A percentile compares a stretch with the other conserved stretches of the same genome.
Conservation (phyloP, 768 basidiomycete genomes). For the Scleroderma citrinum region DNA sequence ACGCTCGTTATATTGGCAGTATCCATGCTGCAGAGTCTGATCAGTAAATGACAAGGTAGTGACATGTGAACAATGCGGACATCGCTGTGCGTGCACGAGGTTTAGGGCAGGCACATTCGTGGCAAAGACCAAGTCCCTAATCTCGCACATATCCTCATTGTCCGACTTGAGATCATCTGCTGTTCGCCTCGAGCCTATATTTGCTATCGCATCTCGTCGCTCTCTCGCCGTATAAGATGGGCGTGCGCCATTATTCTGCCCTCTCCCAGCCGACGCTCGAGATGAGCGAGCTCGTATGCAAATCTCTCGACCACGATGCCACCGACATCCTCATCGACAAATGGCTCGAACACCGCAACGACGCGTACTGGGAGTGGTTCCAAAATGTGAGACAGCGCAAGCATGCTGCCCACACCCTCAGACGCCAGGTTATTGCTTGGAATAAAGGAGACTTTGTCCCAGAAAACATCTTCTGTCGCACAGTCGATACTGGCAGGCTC, state of each 20-base stretch:
- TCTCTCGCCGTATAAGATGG: conserved; percentile 1
- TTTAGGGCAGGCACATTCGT: conserved; percentile 1
- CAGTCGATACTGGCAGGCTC: conserved; percentile 70
- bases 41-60: too few relatives aligned
- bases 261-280: conserved; percentile 60
- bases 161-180: too few relatives aligned
- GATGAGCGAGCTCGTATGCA: conserved; percentile 76
- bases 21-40: too few relatives aligned
- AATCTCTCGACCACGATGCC: conserved; percentile 68
- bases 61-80: background rate
- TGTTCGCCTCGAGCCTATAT: background rate
- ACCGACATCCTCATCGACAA: conserved; percentile 79
- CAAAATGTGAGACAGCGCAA: conserved; percentile 60
- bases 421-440: conserved; percentile 45
- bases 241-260: conserved; percentile 47
- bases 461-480: conserved; percentile 75
- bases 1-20: too few relatives aligned
- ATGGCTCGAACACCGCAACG: conserved; percentile 75
- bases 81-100: background rate
- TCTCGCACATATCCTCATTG: background rate
- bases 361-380: conserved; percentile 77
- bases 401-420: conserved; percentile 46
- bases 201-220: background rate
- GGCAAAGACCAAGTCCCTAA: background rate
- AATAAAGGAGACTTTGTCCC: conserved; percentile 71